Evolutionary conservation across 1,284 basidiomycete species (phyloP), one percentile per base, ranked within the genome.

Genomic region (Puccinia triticina): DNA sequence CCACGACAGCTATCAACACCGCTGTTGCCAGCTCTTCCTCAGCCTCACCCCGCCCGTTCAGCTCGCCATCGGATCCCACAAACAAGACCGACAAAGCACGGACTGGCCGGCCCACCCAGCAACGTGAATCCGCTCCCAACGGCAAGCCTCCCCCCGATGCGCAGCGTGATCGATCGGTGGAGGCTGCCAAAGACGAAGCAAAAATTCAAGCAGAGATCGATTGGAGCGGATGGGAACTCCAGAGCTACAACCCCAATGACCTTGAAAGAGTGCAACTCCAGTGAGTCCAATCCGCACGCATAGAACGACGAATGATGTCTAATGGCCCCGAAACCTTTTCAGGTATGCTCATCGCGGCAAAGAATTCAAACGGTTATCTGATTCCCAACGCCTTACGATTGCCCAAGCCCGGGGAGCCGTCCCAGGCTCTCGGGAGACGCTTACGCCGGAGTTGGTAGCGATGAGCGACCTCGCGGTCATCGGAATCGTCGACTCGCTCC

Each of bases 281-380:
- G 78, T 80, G 4, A 72, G 78, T 80, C 14, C 1, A 7, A 1
- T 46, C 67, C 40, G 40, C 40, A 50, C 48, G 18, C 18, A 50
- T 50, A 18, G 16, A 48, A 66, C 12, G 26, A 7, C 37, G 40
- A 69, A 69, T 16, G 21, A 48, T 46, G 4, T 40, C 40, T 69
- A 14, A 69, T 26, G 0, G 40, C n/a, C 5, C 1, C 46, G 23
- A 43, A 29, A 14, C 23, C 12, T n/a, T 46, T 34, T 29, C 43
- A 82, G 79, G 57, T 82, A 82, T 48, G n/a, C 23, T 4, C 23
- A 82, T 32, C 50, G 72, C n/a, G 79, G 71, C 7, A 82, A 34
- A 75, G 79, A 82, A 50, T 43, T 82, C 37, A 82, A 82, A 67
- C 1, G 79, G 26, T 29, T 61, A 34, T 57, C 79, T 1, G 79